Percentiles rank a stretch among this genome's conserved stretches.
Evolutionary conservation across 2,329 filamentous ascomycete species (phyloP).

Genomic region (Diaporthe aspalathi): DNA sequence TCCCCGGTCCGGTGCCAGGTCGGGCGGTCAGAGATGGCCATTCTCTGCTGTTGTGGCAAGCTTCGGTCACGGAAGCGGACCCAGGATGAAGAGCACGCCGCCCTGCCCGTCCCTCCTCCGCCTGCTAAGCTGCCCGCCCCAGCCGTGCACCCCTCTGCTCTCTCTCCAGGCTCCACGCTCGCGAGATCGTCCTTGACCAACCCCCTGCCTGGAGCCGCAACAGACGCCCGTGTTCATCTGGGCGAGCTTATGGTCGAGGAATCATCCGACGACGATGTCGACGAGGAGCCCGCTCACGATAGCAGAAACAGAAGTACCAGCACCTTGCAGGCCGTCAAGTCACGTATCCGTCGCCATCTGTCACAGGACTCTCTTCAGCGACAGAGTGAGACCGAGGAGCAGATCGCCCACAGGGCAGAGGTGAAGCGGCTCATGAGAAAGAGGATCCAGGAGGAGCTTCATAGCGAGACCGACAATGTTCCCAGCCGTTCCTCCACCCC

Average conservation of each 20-base stretch:
- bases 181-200: slow-evolving; percentile 41
- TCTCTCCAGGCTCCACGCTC: slow-evolving; percentile 36
- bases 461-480: slow-evolving; percentile 56
- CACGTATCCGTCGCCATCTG: slow-evolving; percentile 57
- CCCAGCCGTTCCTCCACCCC: slow-evolving; percentile 45
- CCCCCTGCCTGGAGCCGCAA: slow-evolving; percentile 39
- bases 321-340: slow-evolving; percentile 58
- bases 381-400: slow-evolving; percentile 61
- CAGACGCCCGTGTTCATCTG: slow-evolving; percentile 42
- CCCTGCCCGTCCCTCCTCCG: slow-evolving; percentile 40
- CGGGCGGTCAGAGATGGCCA: slow-evolving; percentile 44
- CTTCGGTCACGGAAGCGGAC: slow-evolving; percentile 38
- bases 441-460: slow-evolving; percentile 69
- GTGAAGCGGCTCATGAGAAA: slow-evolving; percentile 65
- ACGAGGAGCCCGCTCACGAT: slow-evolving; percentile 46
- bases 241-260: slow-evolving; percentile 52
- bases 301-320: slow-evolving; percentile 51
- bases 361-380: slow-evolving; percentile 57
- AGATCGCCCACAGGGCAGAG: slow-evolving; percentile 66
- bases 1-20: not conserved
- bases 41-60: slow-evolving; percentile 50
- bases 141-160: slow-evolving; percentile 38
- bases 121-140: slow-evolving; percentile 40
- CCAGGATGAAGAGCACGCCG: slow-evolving; percentile 14
- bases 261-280: slow-evolving; percentile 56